Conservation (phyloP, 1,139 yeast genomes). For the Saccharomycopsis hybrid region DNA sequence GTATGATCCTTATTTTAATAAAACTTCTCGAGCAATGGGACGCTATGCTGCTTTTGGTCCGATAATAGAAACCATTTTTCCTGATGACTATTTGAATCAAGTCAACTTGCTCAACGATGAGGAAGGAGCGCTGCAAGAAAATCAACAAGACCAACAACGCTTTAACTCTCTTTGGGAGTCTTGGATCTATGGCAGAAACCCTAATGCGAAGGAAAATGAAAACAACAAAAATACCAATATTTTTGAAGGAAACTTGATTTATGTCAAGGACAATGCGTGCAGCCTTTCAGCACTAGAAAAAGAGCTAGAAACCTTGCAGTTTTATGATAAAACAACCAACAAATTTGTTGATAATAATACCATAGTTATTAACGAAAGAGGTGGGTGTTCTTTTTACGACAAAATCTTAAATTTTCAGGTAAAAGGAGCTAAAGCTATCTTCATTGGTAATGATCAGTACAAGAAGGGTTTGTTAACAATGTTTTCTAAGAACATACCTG, state of each 20-base stretch:
- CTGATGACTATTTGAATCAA: conserved; percentile 3
- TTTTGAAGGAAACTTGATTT: conserved; percentile 12
- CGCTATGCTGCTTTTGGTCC: conserved; percentile 21
- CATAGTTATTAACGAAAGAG: conserved; percentile 16
- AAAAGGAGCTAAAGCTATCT: conserved; percentile 13
- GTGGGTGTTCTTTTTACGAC: conserved; percentile 19
- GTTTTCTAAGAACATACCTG: conserved; percentile 15
- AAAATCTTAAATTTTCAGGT: conserved; percentile 16
- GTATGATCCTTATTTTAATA: conserved; percentile 12
- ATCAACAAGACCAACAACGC: too few species aligned
- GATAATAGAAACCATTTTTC: conserved; percentile 5
- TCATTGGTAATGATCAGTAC: conserved; percentile 19
- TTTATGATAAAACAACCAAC: background rate
- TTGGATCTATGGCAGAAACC: background rate
- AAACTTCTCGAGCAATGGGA: conserved; percentile 13
- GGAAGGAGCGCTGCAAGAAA: too few species aligned
- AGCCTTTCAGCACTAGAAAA: background rate
- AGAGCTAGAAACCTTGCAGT: background rate
- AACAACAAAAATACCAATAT: background rate
- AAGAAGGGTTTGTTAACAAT: conserved; percentile 16
- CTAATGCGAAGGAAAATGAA: background rate
- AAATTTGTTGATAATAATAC: background rate
- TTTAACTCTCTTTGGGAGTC: too few species aligned
- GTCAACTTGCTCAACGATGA: too few species aligned
- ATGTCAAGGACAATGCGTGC: conserved; percentile 11